These are phyloP conservation scores for Aspergillus steynii DNA, from an alignment of 495 filamentous ascomycete species.

Conservation along the genomic window DNA sequence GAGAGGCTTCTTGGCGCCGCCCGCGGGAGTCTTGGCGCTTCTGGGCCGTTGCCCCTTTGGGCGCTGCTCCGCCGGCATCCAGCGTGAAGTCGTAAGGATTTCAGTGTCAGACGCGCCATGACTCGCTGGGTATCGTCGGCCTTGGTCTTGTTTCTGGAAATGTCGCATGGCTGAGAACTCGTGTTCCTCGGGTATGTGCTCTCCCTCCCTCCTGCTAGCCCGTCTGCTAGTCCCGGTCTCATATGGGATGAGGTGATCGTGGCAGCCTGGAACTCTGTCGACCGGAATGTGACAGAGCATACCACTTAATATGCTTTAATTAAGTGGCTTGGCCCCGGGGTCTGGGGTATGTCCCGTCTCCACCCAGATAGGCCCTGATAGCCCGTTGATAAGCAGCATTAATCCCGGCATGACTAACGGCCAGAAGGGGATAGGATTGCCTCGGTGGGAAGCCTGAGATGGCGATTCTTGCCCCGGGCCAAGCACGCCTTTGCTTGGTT, in stretches of 20 bases:
- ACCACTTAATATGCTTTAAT: background rate
- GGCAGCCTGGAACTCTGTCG: background rate
- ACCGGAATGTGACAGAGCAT: background rate
- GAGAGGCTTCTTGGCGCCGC: constrained; percentile 3
- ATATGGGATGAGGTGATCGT: background rate
- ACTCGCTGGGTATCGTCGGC: background rate
- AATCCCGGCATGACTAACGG: background rate
- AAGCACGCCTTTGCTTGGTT: background rate
- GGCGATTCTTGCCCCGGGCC: background rate
- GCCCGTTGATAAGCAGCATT: background rate
- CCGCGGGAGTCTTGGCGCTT: constrained; percentile 12
- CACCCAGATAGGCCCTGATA: background rate
- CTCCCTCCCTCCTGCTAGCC: background rate
- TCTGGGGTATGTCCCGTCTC: background rate
- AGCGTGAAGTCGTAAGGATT: background rate
- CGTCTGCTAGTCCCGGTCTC: no score
- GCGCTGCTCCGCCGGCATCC: constrained; percentile 7
- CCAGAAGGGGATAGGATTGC: background rate
- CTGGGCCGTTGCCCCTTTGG: constrained; percentile 9
- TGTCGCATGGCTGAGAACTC: background rate
- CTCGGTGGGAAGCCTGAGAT: background rate
- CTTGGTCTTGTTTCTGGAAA: background rate
- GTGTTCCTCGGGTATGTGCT: background rate
- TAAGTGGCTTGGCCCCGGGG: background rate
- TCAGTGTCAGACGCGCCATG: background rate